These are phyloP conservation scores for Eruca vesicaria DNA, from an alignment of 441 rosid genomes.

Conservation along the genomic window DNA sequence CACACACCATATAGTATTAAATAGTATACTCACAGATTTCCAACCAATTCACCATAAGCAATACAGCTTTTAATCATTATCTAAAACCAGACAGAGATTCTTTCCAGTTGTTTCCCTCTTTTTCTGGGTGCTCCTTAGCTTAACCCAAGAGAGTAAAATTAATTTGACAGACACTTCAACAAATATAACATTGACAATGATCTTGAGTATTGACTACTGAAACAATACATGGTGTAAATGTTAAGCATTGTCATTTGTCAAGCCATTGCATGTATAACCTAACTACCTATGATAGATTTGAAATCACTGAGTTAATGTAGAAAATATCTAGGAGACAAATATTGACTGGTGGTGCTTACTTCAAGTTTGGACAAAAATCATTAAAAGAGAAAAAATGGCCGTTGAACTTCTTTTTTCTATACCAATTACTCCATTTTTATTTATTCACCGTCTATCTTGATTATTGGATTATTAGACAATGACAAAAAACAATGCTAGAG, in stretches of 20 bases:
- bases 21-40: not conserved
- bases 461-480: conserved; percentile 7
- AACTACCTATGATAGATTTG: not conserved
- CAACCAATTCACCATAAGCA: conserved; percentile 20
- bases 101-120: conserved; percentile 8
- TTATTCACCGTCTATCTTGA: not conserved
- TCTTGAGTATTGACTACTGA: not conserved
- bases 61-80: conserved; percentile 22
- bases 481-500: not conserved
- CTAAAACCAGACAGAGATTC: conserved; percentile 24
- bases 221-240: not conserved
- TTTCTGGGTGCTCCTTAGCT: not conserved
- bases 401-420: not conserved
- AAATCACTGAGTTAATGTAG: conserved; percentile 6
- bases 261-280: conserved; percentile 4
- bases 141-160: not conserved
- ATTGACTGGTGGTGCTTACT: conserved; percentile 23
- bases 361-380: conserved; percentile 25
- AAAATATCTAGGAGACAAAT: conserved; percentile 24
- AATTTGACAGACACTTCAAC: not conserved
- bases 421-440: not conserved
- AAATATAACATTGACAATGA: not conserved
- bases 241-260: not conserved
- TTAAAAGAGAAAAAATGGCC: not conserved
- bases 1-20: not conserved